These are phyloP conservation scores for Penicillium hordei DNA, from an alignment of 2,329 filamentous ascomycete genomes.

Conservation along the genomic window DNA sequence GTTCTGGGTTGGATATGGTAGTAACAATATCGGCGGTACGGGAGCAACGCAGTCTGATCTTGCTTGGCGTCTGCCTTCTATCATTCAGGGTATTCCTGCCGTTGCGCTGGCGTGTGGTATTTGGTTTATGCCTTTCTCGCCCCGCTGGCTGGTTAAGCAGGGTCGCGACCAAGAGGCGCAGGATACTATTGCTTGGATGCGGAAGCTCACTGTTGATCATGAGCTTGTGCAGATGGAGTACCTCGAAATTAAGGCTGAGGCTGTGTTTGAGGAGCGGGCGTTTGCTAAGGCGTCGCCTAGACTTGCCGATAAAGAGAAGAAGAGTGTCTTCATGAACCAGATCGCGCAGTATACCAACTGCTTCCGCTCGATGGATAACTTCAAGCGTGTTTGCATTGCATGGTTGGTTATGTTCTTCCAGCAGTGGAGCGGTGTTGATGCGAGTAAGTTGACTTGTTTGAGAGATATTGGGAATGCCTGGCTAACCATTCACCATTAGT, in stretches of 20 bases:
- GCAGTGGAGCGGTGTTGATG: slow-evolving; percentile 48
- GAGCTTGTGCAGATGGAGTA: slow-evolving; percentile 47
- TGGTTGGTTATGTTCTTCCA: slow-evolving; percentile 53
- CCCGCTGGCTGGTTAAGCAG: slow-evolving; percentile 53
- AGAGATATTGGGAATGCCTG: slow-evolving; percentile 9
- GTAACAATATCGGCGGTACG: slow-evolving; percentile 41
- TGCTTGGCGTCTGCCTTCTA: slow-evolving; percentile 49
- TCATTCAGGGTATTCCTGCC: slow-evolving; percentile 47
- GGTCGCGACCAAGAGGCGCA: slow-evolving; percentile 48
- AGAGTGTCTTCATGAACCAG: slow-evolving; percentile 47
- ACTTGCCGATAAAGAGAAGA: slow-evolving; percentile 32
- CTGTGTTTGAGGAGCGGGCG: slow-evolving; percentile 44
- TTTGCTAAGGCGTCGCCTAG: slow-evolving; percentile 50
- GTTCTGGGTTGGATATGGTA: slow-evolving; percentile 43
- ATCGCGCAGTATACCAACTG: slow-evolving; percentile 54
- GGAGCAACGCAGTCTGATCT: slow-evolving; percentile 37
- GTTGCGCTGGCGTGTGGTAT: slow-evolving; percentile 37
- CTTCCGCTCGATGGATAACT: slow-evolving; percentile 51
- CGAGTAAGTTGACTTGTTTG: slow-evolving; percentile 24
- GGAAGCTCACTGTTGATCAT: slow-evolving; percentile 35
- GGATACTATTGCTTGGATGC: slow-evolving; percentile 27
- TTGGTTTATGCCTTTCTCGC: slow-evolving; percentile 55
- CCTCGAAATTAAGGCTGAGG: slow-evolving; percentile 51
- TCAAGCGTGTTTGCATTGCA: slow-evolving; percentile 49
- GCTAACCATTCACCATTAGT: slow-evolving; percentile 26